Conservation (phyloP, 139 green algal species). For the Pleodorina starrii region DNA sequence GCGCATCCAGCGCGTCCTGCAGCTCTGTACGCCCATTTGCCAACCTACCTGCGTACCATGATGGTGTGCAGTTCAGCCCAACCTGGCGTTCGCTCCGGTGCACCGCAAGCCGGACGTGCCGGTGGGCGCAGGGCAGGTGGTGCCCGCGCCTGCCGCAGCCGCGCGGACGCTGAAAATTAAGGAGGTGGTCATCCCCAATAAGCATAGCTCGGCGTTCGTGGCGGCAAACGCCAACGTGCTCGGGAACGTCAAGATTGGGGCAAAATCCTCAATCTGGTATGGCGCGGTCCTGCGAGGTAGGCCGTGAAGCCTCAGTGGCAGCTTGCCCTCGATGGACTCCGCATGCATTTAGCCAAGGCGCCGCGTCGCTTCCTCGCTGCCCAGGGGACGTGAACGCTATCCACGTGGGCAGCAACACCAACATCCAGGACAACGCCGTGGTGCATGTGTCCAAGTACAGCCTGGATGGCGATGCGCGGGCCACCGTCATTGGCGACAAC, state of each 20-base stretch:
- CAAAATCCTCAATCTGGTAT: slow-evolving; percentile 92
- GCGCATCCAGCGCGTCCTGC: background rate
- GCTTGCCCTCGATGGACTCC: background rate
- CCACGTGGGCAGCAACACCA: slow-evolving; percentile 85
- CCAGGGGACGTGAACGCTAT: slow-evolving; percentile 95
- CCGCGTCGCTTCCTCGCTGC: background rate
- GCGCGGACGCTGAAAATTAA: slow-evolving; percentile 27
- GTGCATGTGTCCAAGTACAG: slow-evolving; percentile 92
- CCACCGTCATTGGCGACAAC: slow-evolving; percentile 85
- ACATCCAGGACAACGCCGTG: slow-evolving; percentile 92
- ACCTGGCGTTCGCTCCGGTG: slow-evolving; percentile 70
- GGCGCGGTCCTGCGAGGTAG: slow-evolving; percentile 89
- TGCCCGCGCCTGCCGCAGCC: slow-evolving; percentile 26
- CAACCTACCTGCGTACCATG: background rate
- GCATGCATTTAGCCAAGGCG: no score
- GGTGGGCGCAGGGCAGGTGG: slow-evolving; percentile 26
- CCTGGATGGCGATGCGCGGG: slow-evolving; percentile 61
- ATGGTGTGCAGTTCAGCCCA: slow-evolving; percentile 64
- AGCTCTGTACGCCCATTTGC: no score
- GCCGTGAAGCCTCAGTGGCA: background rate
- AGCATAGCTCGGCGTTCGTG: slow-evolving; percentile 82
- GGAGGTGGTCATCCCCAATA: slow-evolving; percentile 65
- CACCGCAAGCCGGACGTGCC: slow-evolving; percentile 39
- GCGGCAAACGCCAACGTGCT: slow-evolving; percentile 92
- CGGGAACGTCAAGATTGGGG: slow-evolving; percentile 92